Base-by-base conservation (phyloP, 306 rosid genomes). In the Cucurbita argyrosperma region DNA sequence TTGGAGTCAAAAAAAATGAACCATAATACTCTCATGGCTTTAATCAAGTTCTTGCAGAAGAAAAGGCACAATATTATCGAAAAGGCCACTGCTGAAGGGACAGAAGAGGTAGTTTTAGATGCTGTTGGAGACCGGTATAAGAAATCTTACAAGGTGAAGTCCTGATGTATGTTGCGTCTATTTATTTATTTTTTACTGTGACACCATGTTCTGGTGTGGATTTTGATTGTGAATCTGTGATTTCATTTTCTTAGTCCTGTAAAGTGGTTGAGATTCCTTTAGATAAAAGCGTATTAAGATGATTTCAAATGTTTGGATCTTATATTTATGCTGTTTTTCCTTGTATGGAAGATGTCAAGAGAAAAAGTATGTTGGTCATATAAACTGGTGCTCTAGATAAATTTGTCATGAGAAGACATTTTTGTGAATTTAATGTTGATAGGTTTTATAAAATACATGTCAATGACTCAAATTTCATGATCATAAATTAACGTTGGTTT, bases 21-120 rank as follows among this genome's bases (percentile, higher is more conserved):
- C 83, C 99, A 95, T 79, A 95, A 95, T 79, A 89, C 85, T 84
- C 96, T 95, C 77, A 95, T 95, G 99, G 97, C 97, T 84, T 96
- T 95, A 76, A 77, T 95, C 74, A 95, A 95, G 85, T 89, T 83
- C 80, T 79, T 95, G 75, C 99, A 95, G 85, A 95, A 89, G 87
- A 95, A 88, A 78, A 85, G 99, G 82, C 80, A 64, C 61, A 64
- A 83, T 76, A 77, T 95, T 71, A 82, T 95, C 80, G 99, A 95
- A 84, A 91, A 86, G 84, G 99, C 99, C 77, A 84, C 99, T 77
- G 86, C 96, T 49, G 99, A 95, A 85, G 97, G 96, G 85, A 95
- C 99, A 65, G 96, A 91, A 76, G 97, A 91, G 89, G 99, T 88
- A 55, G 96, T 95, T 82, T 83, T 85, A 74, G 99, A 85, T 81